A percentile compares a stretch with the other conserved stretches of the same genome.
Conservation (phyloP, 495 filamentous ascomycete species). For the Neurospora sp. region DNA sequence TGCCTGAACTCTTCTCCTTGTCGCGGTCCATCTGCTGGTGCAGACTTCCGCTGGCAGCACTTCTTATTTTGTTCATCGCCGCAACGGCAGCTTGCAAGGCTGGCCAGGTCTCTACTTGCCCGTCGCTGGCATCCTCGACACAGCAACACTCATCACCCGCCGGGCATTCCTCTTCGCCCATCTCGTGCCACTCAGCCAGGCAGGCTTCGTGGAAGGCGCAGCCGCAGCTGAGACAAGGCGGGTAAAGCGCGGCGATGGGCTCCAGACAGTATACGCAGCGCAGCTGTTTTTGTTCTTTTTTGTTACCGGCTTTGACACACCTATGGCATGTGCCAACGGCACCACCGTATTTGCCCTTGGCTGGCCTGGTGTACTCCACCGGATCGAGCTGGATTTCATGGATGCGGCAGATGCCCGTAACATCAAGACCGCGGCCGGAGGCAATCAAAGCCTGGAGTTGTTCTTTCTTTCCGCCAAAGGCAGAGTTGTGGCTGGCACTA, state of each 20-base stretch:
- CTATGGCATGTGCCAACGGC: conserved; percentile 44
- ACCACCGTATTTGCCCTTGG: conserved; percentile 26
- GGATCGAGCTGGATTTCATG: conserved; percentile 47
- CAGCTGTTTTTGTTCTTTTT: conserved; percentile 39
- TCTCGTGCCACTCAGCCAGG: conserved; percentile 41
- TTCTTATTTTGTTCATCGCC: neutral
- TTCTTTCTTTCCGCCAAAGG: conserved; percentile 32
- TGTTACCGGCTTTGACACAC: conserved; percentile 36
- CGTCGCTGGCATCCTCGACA: conserved; percentile 28
- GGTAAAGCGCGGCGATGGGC: conserved; percentile 44
- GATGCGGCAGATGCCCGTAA: conserved; percentile 48
- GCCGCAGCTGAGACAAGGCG: conserved; percentile 50
- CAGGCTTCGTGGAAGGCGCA: conserved; percentile 47
- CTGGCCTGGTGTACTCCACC: conserved; percentile 26
- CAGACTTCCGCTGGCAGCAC: neutral
- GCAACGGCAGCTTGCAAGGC: conserved; percentile 24
- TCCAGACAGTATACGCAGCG: conserved; percentile 50
- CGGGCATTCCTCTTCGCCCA: conserved; percentile 35
- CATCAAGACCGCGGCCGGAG: conserved; percentile 43
- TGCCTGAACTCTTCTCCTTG: neutral
- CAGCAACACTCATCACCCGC: conserved; percentile 40
- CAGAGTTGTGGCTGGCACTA: conserved; percentile 12
- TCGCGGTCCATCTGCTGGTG: neutral
- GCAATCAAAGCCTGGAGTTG: conserved; percentile 26
- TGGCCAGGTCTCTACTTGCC: conserved; percentile 32